phyloP scores from a whole-genome alignment of 306 rosid genomes.

The Prunus mongolica region DNA sequence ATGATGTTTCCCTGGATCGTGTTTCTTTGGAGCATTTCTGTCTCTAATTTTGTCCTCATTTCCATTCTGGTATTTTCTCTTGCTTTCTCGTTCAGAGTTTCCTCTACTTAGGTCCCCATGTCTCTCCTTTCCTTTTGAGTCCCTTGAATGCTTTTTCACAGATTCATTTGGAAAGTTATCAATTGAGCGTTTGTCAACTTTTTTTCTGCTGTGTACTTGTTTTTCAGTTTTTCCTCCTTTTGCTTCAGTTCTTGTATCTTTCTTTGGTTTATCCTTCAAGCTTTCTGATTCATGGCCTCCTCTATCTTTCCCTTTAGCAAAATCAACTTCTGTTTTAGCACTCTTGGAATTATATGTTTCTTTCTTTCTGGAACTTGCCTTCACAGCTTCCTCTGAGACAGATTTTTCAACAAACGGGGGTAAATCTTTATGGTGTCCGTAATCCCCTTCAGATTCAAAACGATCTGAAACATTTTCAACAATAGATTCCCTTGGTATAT shows the following conservation, averaged over 20 bases:
- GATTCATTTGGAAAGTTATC: slow-evolving; percentile 39
- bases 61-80: slow-evolving; percentile 45
- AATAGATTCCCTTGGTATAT: slow-evolving; percentile 27
- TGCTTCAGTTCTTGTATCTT: slow-evolving; percentile 12
- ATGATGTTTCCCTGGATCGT: slow-evolving; percentile 37
- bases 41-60: slow-evolving; percentile 44
- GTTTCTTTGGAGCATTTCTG: slow-evolving; percentile 43
- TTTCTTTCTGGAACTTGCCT: slow-evolving; percentile 49
- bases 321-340: slow-evolving; percentile 24
- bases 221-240: slow-evolving; percentile 20
- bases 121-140: slow-evolving; percentile 39
- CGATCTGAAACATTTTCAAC: slow-evolving; percentile 35
- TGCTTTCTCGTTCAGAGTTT: slow-evolving; percentile 49
- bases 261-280: slow-evolving; percentile 24
- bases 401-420: slow-evolving; percentile 34
- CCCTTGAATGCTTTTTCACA: slow-evolving; percentile 52
- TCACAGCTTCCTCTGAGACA: slow-evolving; percentile 31
- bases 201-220: slow-evolving; percentile 23
- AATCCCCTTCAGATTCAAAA: slow-evolving; percentile 34
- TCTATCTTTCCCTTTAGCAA: slow-evolving; percentile 40
- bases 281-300: slow-evolving; percentile 25
- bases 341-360: slow-evolving; percentile 34
- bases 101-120: slow-evolving; percentile 39
- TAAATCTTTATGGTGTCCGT: slow-evolving; percentile 26
- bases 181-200: slow-evolving; percentile 6